Evolutionary conservation across 331 rosid genomes (phyloP).

Genomic region (Cucumis variabilis): DNA sequence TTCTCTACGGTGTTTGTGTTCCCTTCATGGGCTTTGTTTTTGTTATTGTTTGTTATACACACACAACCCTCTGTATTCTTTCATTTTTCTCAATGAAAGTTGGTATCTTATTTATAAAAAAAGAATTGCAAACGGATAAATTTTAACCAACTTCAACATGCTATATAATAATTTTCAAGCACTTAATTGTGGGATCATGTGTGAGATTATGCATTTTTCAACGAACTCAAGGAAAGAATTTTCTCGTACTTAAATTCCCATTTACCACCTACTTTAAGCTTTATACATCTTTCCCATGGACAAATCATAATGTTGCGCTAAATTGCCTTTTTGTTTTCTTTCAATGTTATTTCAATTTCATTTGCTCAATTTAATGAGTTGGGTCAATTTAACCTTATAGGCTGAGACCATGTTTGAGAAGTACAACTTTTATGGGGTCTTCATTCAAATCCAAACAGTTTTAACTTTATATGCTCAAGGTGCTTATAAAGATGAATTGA

Average conservation of each 20-base stretch:
- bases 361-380: neutral
- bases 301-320: neutral
- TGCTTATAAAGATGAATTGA: conserved; percentile 88
- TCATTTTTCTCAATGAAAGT: no score
- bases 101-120: no score
- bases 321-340: conserved; percentile 10
- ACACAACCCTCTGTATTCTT: no score
- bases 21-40: no score
- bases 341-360: no score
- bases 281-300: neutral
- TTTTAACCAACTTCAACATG: no score
- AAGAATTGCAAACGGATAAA: no score
- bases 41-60: no score
- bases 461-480: conserved; percentile 99
- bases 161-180: no score
- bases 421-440: conserved; percentile 93
- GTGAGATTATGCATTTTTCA: conserved; percentile 97
- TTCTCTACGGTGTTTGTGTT: no score
- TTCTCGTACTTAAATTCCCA: conserved; percentile 18
- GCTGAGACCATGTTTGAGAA: conserved; percentile 98
- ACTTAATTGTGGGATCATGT: no score
- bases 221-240: conserved; percentile 71
- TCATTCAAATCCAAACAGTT: conserved; percentile 98
- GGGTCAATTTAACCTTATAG: conserved; percentile 52
- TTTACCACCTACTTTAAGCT: neutral